A percentile compares a stretch with the other conserved stretches of the same genome.
Conservation (phyloP, 2,329 filamentous ascomycete genomes). For the Endocalyx cinctus region DNA sequence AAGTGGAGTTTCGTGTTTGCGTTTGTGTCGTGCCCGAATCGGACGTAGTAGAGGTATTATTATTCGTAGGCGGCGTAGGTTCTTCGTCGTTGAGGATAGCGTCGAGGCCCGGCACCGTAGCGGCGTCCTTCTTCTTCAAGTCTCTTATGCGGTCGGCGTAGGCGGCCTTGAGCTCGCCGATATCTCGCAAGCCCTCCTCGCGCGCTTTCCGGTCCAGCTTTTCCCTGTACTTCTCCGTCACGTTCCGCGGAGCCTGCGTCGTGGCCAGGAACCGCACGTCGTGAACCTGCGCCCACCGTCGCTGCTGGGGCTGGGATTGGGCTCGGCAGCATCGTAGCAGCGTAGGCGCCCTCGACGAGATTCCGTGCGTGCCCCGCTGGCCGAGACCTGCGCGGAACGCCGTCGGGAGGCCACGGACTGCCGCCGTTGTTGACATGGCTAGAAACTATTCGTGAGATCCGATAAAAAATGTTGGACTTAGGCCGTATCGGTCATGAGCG, state of each 20-base stretch:
- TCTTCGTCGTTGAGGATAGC: slow-evolving; percentile 24
- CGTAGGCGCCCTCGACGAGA: too few species aligned
- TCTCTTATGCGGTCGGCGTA: slow-evolving; percentile 80
- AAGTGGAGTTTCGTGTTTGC: slow-evolving; percentile 11
- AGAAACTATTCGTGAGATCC: too few species aligned
- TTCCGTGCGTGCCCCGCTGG: too few species aligned
- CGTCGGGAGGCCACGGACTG: too few species aligned
- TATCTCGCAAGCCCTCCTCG: slow-evolving; percentile 63
- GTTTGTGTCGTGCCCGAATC: slow-evolving; percentile 9
- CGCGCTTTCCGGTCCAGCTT: slow-evolving; percentile 82
- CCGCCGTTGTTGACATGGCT: too few species aligned
- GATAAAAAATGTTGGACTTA: too few species aligned
- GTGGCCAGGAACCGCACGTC: slow-evolving; percentile 87
- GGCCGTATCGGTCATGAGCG: too few species aligned
- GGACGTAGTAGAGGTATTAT: slow-evolving; percentile 30
- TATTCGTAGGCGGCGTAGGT: slow-evolving; percentile 27
- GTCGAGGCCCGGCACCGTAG: slow-evolving; percentile 36
- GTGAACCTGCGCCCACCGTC: slow-evolving; percentile 86
- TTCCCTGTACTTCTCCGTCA: slow-evolving; percentile 80
- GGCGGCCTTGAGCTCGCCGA: slow-evolving; percentile 72
- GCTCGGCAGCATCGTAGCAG: too few species aligned
- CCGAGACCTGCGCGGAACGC: too few species aligned
- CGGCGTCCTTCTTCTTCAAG: slow-evolving; percentile 63
- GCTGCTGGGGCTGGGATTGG: too few species aligned
- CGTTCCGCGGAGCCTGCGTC: slow-evolving; percentile 60